A percentile compares a stretch with the other conserved stretches of the same genome.
These are phyloP conservation scores for Phytophthora tentaculata DNA, from an alignment of 352 stramenopile species.

Conservation along the genomic window DNA sequence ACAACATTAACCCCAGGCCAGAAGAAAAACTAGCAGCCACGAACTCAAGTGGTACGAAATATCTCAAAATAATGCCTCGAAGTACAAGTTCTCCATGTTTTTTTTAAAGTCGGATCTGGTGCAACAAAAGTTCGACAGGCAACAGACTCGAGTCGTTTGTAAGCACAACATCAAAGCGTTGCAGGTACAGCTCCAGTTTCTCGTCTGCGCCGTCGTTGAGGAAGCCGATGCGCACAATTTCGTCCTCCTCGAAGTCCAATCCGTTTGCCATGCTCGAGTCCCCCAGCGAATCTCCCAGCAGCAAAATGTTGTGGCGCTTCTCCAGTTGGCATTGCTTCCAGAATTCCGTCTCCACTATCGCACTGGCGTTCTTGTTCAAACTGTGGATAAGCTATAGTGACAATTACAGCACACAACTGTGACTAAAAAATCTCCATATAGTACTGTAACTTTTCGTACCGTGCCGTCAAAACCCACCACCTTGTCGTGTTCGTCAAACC, in stretches of 20 bases:
- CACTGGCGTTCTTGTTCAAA: conserved; percentile 81
- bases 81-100: no score
- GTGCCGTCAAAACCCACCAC: conserved; percentile 61
- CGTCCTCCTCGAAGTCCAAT: conserved; percentile 57
- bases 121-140: conserved; percentile 61
- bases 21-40: background rate
- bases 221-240: conserved; percentile 78
- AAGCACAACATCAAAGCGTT: conserved; percentile 79
- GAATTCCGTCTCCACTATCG: conserved; percentile 68
- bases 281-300: conserved; percentile 75
- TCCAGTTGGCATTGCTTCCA: conserved; percentile 76
- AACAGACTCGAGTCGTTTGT: conserved; percentile 75
- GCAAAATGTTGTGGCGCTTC: conserved; percentile 73
- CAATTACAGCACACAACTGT: conserved; percentile 13
- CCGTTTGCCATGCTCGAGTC: conserved; percentile 77
- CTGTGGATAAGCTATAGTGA: conserved; percentile 71
- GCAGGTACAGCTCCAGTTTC: conserved; percentile 64
- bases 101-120: conserved; percentile 41
- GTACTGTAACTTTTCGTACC: conserved; percentile 22
- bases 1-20: background rate
- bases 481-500: conserved; percentile 55
- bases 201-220: conserved; percentile 66
- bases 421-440: background rate
- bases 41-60: background rate
- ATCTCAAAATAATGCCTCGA: background rate